Evolutionary conservation across 768 basidiomycete species (phyloP).

Genomic region (Clathrus columnatus): DNA sequence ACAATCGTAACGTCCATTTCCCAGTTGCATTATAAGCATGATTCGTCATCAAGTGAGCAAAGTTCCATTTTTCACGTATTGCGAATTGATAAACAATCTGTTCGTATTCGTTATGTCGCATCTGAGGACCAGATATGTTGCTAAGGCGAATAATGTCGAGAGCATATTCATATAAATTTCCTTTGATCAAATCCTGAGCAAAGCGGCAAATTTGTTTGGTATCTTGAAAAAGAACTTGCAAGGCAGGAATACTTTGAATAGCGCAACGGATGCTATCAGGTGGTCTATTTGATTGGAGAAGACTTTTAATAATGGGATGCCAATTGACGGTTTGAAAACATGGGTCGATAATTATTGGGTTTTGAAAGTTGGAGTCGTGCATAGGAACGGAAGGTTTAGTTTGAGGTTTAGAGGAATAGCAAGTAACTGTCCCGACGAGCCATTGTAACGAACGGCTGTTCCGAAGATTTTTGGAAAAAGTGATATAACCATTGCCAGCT

Average conservation of each 20-base stretch:
- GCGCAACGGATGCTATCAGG: neutral
- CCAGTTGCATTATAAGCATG: conserved; percentile 23
- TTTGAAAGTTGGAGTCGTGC: neutral
- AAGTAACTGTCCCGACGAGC: neutral
- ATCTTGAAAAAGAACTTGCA: neutral
- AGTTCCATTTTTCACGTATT: neutral
- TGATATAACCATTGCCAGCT: conserved; percentile 10
- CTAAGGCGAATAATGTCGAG: conserved; percentile 2
- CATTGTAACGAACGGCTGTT: neutral
- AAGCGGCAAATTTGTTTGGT: neutral
- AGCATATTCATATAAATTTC: neutral
- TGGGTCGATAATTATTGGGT: neutral
- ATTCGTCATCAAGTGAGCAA: neutral
- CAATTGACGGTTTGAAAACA: neutral
- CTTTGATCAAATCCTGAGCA: neutral
- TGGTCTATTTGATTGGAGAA: neutral
- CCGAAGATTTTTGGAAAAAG: neutral
- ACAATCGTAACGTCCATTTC: conserved; percentile 42
- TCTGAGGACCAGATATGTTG: neutral
- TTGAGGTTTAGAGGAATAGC: neutral
- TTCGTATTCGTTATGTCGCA: conserved; percentile 10
- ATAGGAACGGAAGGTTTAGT: neutral
- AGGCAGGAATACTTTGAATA: neutral
- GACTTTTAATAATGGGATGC: neutral
- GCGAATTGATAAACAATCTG: conserved; percentile 4